A percentile compares a stretch with the other conserved stretches of the same genome.
These are phyloP conservation scores for Boletus vinaceobasis DNA, from an alignment of 768 basidiomycete species.

Conservation along the genomic window DNA sequence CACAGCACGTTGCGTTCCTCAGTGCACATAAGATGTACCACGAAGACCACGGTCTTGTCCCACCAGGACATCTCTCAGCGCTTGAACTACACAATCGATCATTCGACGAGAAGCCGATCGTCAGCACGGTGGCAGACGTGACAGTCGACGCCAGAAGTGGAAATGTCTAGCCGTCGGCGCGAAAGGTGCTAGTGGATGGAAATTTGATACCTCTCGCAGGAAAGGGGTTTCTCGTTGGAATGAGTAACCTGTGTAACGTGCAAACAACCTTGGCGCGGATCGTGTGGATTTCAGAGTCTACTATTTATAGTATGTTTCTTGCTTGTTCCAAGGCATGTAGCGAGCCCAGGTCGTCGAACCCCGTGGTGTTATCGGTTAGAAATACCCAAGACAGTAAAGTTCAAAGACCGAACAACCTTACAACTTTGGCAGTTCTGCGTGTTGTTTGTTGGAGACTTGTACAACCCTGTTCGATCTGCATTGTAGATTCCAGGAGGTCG, in stretches of 20 bases:
- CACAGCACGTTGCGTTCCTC: conserved; percentile 21
- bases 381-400: not conserved
- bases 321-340: conserved; percentile 10
- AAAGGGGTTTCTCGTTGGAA: conserved; percentile 5
- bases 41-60: conserved; percentile 25
- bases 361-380: not conserved
- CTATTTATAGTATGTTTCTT: conserved; percentile 6
- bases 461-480: conserved; percentile 44
- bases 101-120: conserved; percentile 9
- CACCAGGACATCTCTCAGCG: conserved; percentile 18
- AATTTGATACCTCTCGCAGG: not conserved
- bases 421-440: not conserved
- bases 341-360: not conserved
- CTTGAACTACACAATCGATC: conserved; percentile 9
- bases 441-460: conserved; percentile 47
- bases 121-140: not conserved
- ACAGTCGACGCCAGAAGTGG: not conserved
- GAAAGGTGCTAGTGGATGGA: not conserved
- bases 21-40: conserved; percentile 20
- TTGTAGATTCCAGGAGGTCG: not conserved
- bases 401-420: not conserved
- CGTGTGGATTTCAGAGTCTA: conserved; percentile 1
- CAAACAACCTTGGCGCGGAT: not conserved
- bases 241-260: not conserved
- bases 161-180: conserved; percentile 11